Evolutionary conservation across 2,329 filamentous ascomycete species (phyloP), one percentile per base, ranked within the genome.

Genomic region (Penicillium sp.): DNA sequence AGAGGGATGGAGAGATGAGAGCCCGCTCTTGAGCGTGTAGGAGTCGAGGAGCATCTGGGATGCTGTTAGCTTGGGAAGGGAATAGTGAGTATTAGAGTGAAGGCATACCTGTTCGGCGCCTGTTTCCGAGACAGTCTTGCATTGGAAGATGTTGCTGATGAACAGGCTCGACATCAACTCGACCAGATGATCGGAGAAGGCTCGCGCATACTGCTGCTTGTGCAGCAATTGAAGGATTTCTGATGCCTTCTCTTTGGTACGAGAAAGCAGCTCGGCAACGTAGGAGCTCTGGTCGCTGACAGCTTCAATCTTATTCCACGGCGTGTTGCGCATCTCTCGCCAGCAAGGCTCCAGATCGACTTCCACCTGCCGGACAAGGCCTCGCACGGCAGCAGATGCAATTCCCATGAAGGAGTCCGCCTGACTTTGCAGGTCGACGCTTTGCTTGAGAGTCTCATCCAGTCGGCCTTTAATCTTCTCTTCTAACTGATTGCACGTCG

Each of bases 311-410:
- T 87, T 90, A 68, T 86, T 88, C 93, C 93, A 98, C 42, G 91
- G 88, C 0, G 87, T 95, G 66, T 96, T 95, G 55, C 86, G 87
- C 93, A 98, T 98, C 74, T 97, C 93, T 49, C 91, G 83, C 93
- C 92, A 98, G 13, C 86, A 85, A 0, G 87, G 82, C 57, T 97
- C 92, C 60, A 90, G 87, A 45, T 87, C 86, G 0, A 84, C 69
- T 66, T 95, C 91, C 4, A 95, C 88, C 62, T 84, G 86, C 53
- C 88, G 84, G 4, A 97, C 91, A 40, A 98, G 77, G 0, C 87
- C 82, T 43, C 93, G 79, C 5, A 98, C 87, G 3, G 89, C 86
- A 10, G 90, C 87, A 64, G 88, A 92, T 2, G 92, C 93, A 32
- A 98, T 92, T 2, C 91, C 91, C 75, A 98, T 87, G 70, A 97